Evolutionary conservation across 2,329 filamentous ascomycete genomes (phyloP), one percentile per base, ranked within the genome.

Genomic region (Colletotrichum endophyticum): DNA sequence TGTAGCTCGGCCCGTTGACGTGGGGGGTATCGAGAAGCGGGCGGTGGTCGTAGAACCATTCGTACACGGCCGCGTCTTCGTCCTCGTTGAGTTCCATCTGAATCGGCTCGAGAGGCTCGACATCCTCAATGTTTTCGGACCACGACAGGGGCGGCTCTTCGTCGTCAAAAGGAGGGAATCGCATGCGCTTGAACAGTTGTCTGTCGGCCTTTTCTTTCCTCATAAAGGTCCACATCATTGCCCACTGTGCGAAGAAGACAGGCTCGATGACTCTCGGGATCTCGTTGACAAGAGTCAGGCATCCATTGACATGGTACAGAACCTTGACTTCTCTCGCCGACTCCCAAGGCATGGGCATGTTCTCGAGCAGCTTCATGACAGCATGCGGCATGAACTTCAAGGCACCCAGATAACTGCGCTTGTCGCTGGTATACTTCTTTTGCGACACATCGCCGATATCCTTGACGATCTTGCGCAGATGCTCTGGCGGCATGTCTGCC

Each of bases 271-370:
- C 98, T 81, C 98, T 92, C 16, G 98, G 97, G 8, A 94, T 95
- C 88, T 99, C 97, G 84, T 99, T 99, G 81, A 99, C 98, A 72
- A 99, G 88, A 3, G 97, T 99, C 86, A 99, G 86, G 83, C 98
- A 99, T 34, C 97, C 97, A 82, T 99, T 99, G 81, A 99, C 96
- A 83, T 99, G 97, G 85, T 99, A 99, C 15, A 99, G 89, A 32
- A 99, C 97, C 87, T 99, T 99, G 78, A 99, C 98, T 83, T 99
- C 97, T 78, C 96, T 92, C 30, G 95, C 93, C 73, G 96, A 97
- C 87, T 99, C 97, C 97, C 97, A 99, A 0, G 97, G 97, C 97
- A 99, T 99, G 6, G 97, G 97, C 97, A 99, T 99, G 82, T 99
- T 99, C 88, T 99, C 97, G 73, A 99, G 86, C 28, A 99, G 90